phyloP scores from a whole-genome alignment of 2,329 filamentous ascomycete genomes.

The Ophiostoma sp. region DNA sequence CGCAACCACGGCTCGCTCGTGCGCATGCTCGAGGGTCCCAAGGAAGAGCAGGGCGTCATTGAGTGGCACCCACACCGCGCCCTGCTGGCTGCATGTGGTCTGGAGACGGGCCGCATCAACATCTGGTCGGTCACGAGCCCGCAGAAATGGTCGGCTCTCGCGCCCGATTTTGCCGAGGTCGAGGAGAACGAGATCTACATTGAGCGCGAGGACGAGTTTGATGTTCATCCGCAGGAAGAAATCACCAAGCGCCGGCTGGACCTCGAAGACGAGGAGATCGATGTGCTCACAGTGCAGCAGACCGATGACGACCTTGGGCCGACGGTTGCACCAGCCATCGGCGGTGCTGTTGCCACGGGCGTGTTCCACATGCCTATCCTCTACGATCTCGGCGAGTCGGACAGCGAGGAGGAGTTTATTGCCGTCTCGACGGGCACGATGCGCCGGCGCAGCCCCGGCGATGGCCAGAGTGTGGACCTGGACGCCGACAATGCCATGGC shows the following conservation, averaged over 20 bases:
- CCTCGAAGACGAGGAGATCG: constrained; percentile 86
- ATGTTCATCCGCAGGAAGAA: constrained; percentile 92
- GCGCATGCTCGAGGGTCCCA: constrained; percentile 93
- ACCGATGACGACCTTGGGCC: constrained; percentile 52
- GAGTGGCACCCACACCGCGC: constrained; percentile 94
- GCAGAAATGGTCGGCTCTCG: constrained; percentile 94
- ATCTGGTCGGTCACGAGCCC: constrained; percentile 94
- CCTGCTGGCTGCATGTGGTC: constrained; percentile 80
- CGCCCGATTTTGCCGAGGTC: constrained; percentile 93
- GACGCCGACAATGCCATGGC: constrained; percentile 52
- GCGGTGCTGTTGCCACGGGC: not conserved
- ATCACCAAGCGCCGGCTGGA: constrained; percentile 86
- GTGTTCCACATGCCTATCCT: constrained; percentile 85
- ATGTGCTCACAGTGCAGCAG: constrained; percentile 73
- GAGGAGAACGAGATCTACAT: constrained; percentile 98
- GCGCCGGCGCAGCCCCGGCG: constrained; percentile 75
- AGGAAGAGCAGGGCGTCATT: constrained; percentile 91
- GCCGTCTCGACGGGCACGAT: constrained; percentile 72
- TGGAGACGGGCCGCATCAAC: constrained; percentile 90
- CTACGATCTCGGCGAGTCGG: constrained; percentile 87
- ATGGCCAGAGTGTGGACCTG: constrained; percentile 49
- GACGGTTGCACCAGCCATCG: constrained; percentile 37
- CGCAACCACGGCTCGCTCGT: constrained; percentile 87
- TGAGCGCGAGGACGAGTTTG: constrained; percentile 94
- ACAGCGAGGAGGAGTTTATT: constrained; percentile 85